A percentile compares a stretch with the other conserved stretches of the same genome.
phyloP scores from a whole-genome alignment of 148 eudicot species.

The Chenopodium album region DNA sequence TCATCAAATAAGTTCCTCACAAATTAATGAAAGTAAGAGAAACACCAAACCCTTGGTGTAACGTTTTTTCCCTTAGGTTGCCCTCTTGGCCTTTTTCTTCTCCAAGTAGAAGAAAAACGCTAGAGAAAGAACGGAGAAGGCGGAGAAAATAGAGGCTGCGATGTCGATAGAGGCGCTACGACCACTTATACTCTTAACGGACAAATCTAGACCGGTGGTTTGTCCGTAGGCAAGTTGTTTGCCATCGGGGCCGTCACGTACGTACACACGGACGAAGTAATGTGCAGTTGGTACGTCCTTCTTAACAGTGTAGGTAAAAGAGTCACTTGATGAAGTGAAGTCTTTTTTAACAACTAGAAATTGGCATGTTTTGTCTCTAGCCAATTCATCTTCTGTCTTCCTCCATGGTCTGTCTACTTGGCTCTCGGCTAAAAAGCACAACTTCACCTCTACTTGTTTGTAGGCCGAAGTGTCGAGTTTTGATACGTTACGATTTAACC shows the following conservation, averaged over 20 bases:
- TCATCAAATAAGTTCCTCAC: neutral
- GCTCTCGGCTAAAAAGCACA: constrained; percentile 65
- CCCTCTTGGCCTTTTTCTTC: constrained; percentile 45
- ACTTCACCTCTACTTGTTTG: constrained; percentile 54
- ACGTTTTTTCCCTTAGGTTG: neutral
- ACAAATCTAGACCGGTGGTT: constrained; percentile 33
- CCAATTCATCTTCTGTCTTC: constrained; percentile 42
- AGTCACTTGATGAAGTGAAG: constrained; percentile 34
- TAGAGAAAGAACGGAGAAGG: constrained; percentile 56
- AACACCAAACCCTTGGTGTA: neutral
- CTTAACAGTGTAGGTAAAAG: constrained; percentile 38
- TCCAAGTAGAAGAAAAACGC: constrained; percentile 70
- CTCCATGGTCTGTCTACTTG: constrained; percentile 82
- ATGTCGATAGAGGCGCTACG: constrained; percentile 66
- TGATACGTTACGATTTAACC: constrained; percentile 25
- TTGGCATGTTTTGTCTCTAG: constrained; percentile 80
- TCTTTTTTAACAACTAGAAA: constrained; percentile 32
- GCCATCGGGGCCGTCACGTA: constrained; percentile 23
- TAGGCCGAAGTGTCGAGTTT: constrained; percentile 39
- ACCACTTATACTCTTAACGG: constrained; percentile 51
- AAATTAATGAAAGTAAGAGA: neutral
- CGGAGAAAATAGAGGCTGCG: constrained; percentile 61
- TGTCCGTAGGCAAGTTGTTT: constrained; percentile 57
- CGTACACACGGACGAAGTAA: constrained; percentile 70
- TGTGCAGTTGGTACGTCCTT: constrained; percentile 57